Evolutionary conservation across 257 asterid species (phyloP).

Genomic region (Nicotiana obtusifolia): DNA sequence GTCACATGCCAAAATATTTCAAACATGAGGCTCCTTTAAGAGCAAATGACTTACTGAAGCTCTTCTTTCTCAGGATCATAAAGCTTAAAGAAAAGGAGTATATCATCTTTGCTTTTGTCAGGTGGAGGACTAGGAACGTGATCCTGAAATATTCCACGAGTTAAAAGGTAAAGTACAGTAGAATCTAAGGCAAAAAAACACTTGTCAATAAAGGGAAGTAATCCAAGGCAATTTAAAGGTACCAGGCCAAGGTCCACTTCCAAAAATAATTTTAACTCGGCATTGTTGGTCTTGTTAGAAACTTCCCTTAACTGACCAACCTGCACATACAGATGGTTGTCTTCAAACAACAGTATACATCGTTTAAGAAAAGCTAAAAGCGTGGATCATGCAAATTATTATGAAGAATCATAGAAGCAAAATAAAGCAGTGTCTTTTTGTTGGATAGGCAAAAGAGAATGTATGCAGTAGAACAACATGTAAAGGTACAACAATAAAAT

Average conservation of each 20-base stretch:
- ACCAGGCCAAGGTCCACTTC: conserved; percentile 80
- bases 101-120: conserved; percentile 72
- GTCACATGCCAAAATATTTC: not conserved
- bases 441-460: not conserved
- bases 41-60: conserved; percentile 49
- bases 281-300: conserved; percentile 68
- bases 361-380: not conserved
- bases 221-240: conserved; percentile 4
- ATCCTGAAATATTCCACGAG: conserved; percentile 42
- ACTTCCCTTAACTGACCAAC: conserved; percentile 89
- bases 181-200: not conserved
- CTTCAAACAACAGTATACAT: not conserved
- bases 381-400: not conserved
- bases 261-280: conserved; percentile 81
- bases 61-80: conserved; percentile 91
- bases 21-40: not conserved
- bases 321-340: conserved; percentile 32
- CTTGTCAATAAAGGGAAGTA: not conserved
- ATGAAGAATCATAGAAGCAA: not conserved
- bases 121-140: conserved; percentile 61
- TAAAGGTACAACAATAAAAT: not conserved
- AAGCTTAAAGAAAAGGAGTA: conserved; percentile 81
- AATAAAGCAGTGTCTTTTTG: not conserved
- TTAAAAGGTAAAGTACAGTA: conserved; percentile 4
- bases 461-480: not conserved